Evolutionary conservation across 805 yeast species (phyloP).

Genomic region (Limtongozyma cylindracea): DNA sequence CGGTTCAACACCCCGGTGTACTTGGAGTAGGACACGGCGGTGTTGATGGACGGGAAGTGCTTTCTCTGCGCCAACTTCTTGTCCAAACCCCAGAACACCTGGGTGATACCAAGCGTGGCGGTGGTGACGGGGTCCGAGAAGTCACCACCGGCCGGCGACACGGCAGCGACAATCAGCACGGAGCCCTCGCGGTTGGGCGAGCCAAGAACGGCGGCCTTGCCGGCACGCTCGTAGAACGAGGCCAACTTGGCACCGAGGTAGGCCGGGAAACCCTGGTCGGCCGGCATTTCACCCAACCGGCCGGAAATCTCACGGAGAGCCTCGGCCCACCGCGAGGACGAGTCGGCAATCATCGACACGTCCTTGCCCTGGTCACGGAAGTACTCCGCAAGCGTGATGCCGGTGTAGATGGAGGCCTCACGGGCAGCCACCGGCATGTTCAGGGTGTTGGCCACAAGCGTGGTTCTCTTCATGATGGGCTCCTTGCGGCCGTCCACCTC

Average conservation of each 20-base stretch:
- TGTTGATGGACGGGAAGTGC: constrained; percentile 97
- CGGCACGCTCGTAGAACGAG: constrained; percentile 98
- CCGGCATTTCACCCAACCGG: constrained; percentile 99
- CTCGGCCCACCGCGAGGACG: constrained; percentile 99
- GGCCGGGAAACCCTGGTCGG: constrained; percentile 99
- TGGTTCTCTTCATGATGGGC: constrained; percentile 98
- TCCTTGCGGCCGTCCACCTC: constrained; percentile 84
- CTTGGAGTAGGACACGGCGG: constrained; percentile 89
- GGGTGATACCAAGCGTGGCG: constrained; percentile 97
- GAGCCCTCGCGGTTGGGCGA: constrained; percentile 94
- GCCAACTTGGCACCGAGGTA: constrained; percentile 97
- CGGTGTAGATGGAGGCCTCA: constrained; percentile 98
- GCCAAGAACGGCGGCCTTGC: constrained; percentile 86
- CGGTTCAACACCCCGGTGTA: constrained; percentile 72
- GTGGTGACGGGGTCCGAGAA: constrained; percentile 99
- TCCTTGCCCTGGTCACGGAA: constrained; percentile 99
- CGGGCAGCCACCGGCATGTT: constrained; percentile 99
- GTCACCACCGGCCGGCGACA: constrained; percentile 99
- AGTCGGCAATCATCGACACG: constrained; percentile 98
- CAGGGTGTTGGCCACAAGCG: constrained; percentile 94
- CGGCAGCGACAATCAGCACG: constrained; percentile 98
- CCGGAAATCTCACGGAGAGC: constrained; percentile 99
- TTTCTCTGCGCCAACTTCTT: constrained; percentile 98
- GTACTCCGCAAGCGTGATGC: constrained; percentile 95
- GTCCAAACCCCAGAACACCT: constrained; percentile 99